Base-by-base conservation (phyloP, 2,329 filamentous ascomycete genomes). In the Dactylellina haptotyla region DNA sequence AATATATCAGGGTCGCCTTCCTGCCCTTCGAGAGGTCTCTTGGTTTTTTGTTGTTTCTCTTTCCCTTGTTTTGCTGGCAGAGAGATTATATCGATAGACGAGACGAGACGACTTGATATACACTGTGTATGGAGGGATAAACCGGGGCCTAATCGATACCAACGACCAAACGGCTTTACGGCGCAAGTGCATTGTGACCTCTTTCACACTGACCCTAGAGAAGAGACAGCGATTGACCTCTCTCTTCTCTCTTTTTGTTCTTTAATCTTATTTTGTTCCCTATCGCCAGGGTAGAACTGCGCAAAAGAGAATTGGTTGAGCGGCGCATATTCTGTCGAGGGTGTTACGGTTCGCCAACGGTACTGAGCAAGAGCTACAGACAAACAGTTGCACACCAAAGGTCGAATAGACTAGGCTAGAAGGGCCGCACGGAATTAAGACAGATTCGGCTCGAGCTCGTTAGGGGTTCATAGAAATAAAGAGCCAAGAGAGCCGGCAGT, bases 1-100 rank as follows among this genome's bases (percentile, higher is more conserved):
- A 66, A 65, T 73, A 72, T 72, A 73, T 66, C 61, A 73, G 50
- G 61, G 54, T 25, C 54, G 61, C 39, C 34, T 20, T 73, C 69
- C 58, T 51, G 57, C 34, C 59, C 39, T 39, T 63, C 43, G 34
- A 56, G 26, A 25, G 50, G 10, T 34, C 37, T 41, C 5, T 26
- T 46, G 16, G 16, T 45, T 50, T 54, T 45, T 50, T 26, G 18
- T 59, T 56, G 23, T 73, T 67, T 54, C 48, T 59, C 48, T 54
- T 59, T 62, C 30, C 23, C 57, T 65, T 56, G 58, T 50, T 62
- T 61, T 37, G 58, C 45, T 54, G 46, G 20, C 23, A 54, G 56
- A 51, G 53, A 59, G 12, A 57, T 26, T n/a, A 58, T 66, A 67
- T 67, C 63, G 63, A 67, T 67, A 58, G 63, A 43, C 34, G 34